Evolutionary conservation across 1,284 basidiomycete species (phyloP).

Genomic region (Ganoderma sinense): DNA sequence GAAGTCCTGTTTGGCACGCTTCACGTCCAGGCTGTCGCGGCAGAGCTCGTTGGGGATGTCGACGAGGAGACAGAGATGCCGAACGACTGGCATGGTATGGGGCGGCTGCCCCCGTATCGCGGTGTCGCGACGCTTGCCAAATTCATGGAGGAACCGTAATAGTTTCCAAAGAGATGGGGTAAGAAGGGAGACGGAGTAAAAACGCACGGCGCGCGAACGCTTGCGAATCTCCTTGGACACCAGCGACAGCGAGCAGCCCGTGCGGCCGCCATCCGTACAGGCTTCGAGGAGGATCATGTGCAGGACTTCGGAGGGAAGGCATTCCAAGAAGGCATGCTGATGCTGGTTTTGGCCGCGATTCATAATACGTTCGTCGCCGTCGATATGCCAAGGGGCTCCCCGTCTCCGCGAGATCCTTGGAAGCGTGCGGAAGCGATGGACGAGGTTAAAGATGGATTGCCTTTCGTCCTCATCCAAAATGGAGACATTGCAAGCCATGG

Average conservation of each 20-base stretch:
- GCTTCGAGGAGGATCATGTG: constrained; percentile 4
- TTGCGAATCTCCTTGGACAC: constrained; percentile 8
- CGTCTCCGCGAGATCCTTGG: not conserved
- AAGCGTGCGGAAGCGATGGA: not conserved
- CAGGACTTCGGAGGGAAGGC: constrained; percentile 8
- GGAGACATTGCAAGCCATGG: not conserved
- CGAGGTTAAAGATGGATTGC: not conserved
- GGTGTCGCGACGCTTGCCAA: not conserved
- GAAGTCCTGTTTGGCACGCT: not conserved
- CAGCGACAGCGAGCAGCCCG: constrained; percentile 12
- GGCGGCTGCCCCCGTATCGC: not conserved
- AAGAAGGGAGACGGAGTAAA: constrained; percentile 7
- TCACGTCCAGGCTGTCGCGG: not conserved
- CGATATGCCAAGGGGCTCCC: not conserved
- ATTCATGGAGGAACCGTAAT: not conserved
- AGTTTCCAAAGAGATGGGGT: not conserved
- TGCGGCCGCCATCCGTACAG: constrained; percentile 13
- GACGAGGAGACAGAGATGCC: not conserved
- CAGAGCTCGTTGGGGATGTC: not conserved
- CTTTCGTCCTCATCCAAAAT: not conserved
- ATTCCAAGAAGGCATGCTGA: not conserved
- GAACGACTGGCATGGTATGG: not conserved
- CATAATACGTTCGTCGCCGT: not conserved
- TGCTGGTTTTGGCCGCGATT: too few relatives aligned
- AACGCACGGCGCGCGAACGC: not conserved